Evolutionary conservation across 768 basidiomycete species (phyloP), one percentile per base, ranked within the genome.

Genomic region (Trichaptum fuscoviolaceum): DNA sequence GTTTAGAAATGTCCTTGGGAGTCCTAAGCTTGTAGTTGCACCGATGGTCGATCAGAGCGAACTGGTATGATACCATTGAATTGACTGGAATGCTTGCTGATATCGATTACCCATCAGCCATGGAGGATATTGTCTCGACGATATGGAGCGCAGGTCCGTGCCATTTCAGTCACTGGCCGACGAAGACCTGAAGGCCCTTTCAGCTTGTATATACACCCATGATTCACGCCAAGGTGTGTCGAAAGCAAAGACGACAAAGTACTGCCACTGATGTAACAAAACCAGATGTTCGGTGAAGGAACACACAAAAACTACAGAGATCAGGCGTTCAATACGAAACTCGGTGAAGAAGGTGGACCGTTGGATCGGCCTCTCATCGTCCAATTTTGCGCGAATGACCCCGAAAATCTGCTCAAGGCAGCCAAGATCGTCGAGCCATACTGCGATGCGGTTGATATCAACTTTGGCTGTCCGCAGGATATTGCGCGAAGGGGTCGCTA

Each of bases 21-120:
- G 88, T 72, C 93, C 96, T 9, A 95, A 91, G 77, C 90, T 86
- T 73, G 85, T 99, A 57, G 93, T 98, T 20, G 96, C 94, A 9
- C 97, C 97, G 20, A 99, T 99, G 97, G 97, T 99, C 0, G 97
- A 99, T 76, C 95, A 97, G 79, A 93, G 91, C 73, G 96, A 98
- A 76, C 83, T 98, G 75, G 96, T 97, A 71, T 71, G 91, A 84
- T 18, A 36, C 12, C 23, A 12, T 35, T 9, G 42, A 17, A 4
- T 26, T 25, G 0, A 18, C 25, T 36, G 42, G 18, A 24, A 57
- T 24, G 62, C 35, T 30, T 25, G 64, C 64, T 42, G 23, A 18
- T 68, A 57, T 63, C 64, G 26, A 63, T 58, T 36, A 15, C 57
- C 20, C 69, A 23, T 63, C 72, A 98, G 96, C 92, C 96, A 7